These are phyloP conservation scores for Asterophora lycoperdoides DNA, from an alignment of 768 basidiomycete species.

Conservation along the genomic window DNA sequence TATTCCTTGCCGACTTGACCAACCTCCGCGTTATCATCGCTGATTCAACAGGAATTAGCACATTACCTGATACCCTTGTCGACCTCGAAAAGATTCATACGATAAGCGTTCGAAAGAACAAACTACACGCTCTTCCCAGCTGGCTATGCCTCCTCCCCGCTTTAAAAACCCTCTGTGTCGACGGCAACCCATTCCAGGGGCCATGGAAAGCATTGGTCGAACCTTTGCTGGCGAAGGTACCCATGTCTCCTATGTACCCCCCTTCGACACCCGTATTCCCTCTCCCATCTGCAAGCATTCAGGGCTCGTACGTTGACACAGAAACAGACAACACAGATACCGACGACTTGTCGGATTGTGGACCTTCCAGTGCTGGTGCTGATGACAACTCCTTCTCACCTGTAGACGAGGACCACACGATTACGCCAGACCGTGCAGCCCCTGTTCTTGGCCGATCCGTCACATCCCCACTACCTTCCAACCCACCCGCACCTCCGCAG, in stretches of 20 bases:
- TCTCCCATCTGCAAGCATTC: conserved; percentile 41
- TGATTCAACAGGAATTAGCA: conserved; percentile 81
- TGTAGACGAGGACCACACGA: conserved; percentile 75
- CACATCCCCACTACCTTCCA: conserved; percentile 42
- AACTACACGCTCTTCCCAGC: conserved; percentile 82
- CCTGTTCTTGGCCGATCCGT: conserved; percentile 48
- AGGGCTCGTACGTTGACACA: conserved; percentile 33
- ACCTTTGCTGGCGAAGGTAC: conserved; percentile 66
- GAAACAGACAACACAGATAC: conserved; percentile 45
- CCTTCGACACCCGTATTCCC: conserved; percentile 62
- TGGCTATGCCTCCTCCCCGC: conserved; percentile 90
- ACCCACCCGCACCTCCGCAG: conserved; percentile 21
- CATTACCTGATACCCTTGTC: conserved; percentile 70
- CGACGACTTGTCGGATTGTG: conserved; percentile 59
- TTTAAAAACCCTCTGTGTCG: conserved; percentile 86
- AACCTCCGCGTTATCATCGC: conserved; percentile 86
- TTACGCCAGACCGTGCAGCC: conserved; percentile 54
- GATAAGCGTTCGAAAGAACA: conserved; percentile 84
- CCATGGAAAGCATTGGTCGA: conserved; percentile 90
- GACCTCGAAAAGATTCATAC: conserved; percentile 82
- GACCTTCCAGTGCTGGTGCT: conserved; percentile 39
- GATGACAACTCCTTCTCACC: conserved; percentile 27
- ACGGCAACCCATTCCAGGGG: conserved; percentile 93
- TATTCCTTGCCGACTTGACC: conserved; percentile 72
- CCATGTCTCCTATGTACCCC: conserved; percentile 58